Base-by-base conservation (phyloP, 805 yeast species). In the Nakazawaea populi region DNA sequence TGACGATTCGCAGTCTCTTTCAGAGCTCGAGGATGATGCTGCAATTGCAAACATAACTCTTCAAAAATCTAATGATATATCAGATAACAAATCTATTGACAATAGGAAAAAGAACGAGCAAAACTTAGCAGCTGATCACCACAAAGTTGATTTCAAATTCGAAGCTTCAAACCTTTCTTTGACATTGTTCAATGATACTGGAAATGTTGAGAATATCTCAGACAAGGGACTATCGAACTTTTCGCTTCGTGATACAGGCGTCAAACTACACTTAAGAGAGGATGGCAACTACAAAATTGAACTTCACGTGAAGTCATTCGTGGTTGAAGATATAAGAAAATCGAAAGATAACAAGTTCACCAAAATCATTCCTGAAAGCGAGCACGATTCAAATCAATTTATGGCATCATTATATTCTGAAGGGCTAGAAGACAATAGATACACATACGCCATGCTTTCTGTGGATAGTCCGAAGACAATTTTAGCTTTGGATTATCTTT, bases 391-490 rank as follows among this genome's bases (percentile, higher is more conserved):
- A 27, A 73, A 86, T 57, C 98, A 94, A 61, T 83, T 94, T 54
- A 71, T 79, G 69, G 81, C 87, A 1, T 71, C 73, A 18, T 71
- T 78, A 0, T 58, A 67, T 0, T 72, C 83, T 0, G 73, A 68
- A 47, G 79, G 77, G 1, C 60, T 64, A 3, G 66, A 62, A 2
- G 64, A 57, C 18, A 63, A 58, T 42, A 73, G 75, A 48, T 66
- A 74, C 37, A 72, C 79, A 5, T 76, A 79, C 24, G 62, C 78
- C 3, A 75, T 83, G 60, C 61, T 86, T 4, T 80, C 89, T 0
- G 76, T 92, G 9, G 96, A 89, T 53, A 86, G 85, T 54, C 97
- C 97, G 0, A 79, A 78, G 52, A 76, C 86, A 9, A 82, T 94
- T 46, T 64, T 94, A 31, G 97, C 97, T 0, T 69, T 94, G 57